Evolutionary conservation across 176 grass and related monocot genomes (phyloP), one percentile per base, ranked within the genome.

Genomic region (Calamus simplicifolius): DNA sequence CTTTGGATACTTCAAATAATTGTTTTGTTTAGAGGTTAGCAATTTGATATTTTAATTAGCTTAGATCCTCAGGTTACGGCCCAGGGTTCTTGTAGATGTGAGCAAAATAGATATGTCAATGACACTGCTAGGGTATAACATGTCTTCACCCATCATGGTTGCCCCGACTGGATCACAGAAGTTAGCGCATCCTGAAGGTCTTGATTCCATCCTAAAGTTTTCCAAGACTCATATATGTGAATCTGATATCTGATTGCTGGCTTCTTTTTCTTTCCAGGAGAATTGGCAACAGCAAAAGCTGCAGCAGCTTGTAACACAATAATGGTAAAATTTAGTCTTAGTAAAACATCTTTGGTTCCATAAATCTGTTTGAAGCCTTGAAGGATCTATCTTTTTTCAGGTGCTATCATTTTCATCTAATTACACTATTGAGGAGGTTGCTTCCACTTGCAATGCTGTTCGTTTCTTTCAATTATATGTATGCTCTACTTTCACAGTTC

Each of bases 381-480:
- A 54, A 52, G 52, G 29, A 12, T 17, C 53, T 18, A 18, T 55
- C 4, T 61, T 10, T 68, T 56, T 51, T 19, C 66, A 97, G 87
- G 87, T 91, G 19, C 72, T 97, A 54, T 97, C 93, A 56, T 88
- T 79, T 53, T 0, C 56, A 58, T 83, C 93, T 18, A 88, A 26
- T 64, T 87, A 78, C 78, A 92, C 21, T 48, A 64, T 98, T 25
- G 87, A 92, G 76, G 87, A 98, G 16, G 87, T 98, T 68, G 81
- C 73, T 53, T 91, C 76, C 29, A 88, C 87, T 73, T 85, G 87
- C 26, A 50, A 61, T 27, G 81, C 76, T 25, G 43, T 88, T 83
- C 84, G 84, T 30, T 98, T 98, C 86, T 98, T 58, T 69, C 93
- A 98, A 64, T 79, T 98, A 88, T 88, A 92, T 78, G 93, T 92